Conservation (phyloP, 176 grass and related monocot species). For the Aegilops longissima region DNA sequence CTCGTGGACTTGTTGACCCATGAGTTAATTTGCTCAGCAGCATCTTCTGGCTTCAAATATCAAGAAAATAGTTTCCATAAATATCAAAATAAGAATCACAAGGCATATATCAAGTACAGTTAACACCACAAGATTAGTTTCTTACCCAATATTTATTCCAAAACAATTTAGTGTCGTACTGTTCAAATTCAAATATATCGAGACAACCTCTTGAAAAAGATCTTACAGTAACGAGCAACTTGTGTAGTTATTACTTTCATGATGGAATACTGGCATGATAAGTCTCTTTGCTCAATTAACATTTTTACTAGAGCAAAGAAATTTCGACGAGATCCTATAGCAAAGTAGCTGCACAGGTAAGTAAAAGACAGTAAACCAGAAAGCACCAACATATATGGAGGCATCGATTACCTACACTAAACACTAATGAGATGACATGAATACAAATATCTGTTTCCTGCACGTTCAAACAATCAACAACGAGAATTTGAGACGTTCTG, state of each 20-base stretch:
- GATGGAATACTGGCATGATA: not conserved
- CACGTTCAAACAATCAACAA: not conserved
- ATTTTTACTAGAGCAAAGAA: not conserved
- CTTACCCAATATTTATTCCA: not conserved
- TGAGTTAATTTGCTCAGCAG: constrained; percentile 29
- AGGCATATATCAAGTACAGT: not conserved
- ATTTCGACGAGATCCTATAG: not conserved
- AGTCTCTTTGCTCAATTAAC: not conserved
- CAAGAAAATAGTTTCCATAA: constrained; percentile 3
- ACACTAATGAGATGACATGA: not conserved
- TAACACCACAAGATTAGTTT: constrained; percentile 1
- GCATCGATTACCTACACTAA: not conserved
- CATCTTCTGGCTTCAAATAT: constrained; percentile 37
- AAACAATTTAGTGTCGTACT: not conserved
- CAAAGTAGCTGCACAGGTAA: not conserved
- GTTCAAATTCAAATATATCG: not conserved
- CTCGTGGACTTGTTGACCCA: constrained; percentile 40
- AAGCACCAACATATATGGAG: not conserved
- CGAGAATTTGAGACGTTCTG: not conserved
- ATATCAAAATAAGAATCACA: not conserved
- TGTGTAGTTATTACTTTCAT: not conserved
- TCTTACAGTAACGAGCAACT: not conserved
- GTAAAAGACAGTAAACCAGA: not conserved
- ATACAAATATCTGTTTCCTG: not conserved
- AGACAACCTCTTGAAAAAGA: not conserved